Evolutionary conservation across 768 basidiomycete genomes (phyloP), one percentile per base, ranked within the genome.

Genomic region (Lactifluus rugatus): DNA sequence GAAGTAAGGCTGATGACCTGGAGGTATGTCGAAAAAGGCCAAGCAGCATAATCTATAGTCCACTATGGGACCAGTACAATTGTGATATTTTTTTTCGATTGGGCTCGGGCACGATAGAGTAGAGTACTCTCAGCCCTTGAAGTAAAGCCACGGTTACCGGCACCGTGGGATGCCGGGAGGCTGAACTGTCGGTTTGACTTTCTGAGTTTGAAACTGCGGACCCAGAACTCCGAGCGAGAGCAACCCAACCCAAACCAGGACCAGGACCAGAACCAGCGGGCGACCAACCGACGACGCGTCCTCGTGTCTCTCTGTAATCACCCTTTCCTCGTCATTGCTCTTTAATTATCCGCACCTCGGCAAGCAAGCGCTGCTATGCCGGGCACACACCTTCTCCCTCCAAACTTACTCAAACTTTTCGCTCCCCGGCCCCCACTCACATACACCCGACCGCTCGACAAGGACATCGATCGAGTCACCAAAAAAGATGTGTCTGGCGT

Each of bases 341-440:
- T 31, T 41, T 55, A 62, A 62, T 55, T 26, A 32, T 28, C 42
- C n/a, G 19, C 60, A 32, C 49, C 58, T 26, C 44, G 28, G 49
- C 52, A 48, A 49, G 14, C 49, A n/a, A 11, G 5, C 41, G 19
- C 48, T 62, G 63, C 39, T 60, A 78, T 78, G 77, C 78, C 77
- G 10, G 88, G 87, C 48, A 93, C 91, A 3, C 90, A 94, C 73
- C 78, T 94, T 23, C 81, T 99, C 23, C 95, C 95, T 3, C 93
- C 93, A 3, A 96, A 97, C 73, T 82, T 99, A 52, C 84, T 98
- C 71, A 93, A 95, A 70, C 86, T 98, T 64, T 99, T 98, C 70
- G 87, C 92, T 0, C 93, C 96, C 4, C 84, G 96, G 7, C 92
- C 95, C 1, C 89, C 87, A 2, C 80, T 97, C 3, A 87, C 88